phyloP scores from a whole-genome alignment of 305 asterid species.

The Petunia hybrid region DNA sequence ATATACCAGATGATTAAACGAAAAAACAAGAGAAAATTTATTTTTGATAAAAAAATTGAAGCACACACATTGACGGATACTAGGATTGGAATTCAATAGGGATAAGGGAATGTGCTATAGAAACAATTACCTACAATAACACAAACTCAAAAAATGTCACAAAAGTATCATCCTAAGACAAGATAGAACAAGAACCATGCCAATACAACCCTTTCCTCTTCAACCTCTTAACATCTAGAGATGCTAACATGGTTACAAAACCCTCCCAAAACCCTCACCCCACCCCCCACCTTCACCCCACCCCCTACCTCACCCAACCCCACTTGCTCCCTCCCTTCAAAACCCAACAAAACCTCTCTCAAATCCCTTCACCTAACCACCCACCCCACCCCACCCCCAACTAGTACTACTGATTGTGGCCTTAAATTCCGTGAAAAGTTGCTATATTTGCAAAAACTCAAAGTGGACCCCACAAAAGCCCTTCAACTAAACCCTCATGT shows the following conservation, averaged over 20 bases:
- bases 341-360: slow-evolving; percentile 33
- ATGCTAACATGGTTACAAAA: slow-evolving; percentile 30
- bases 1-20: too few species aligned
- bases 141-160: neutral
- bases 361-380: neutral
- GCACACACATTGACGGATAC: too few species aligned
- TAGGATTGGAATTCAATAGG: too few species aligned
- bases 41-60: too few species aligned
- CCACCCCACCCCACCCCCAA: slow-evolving; percentile 30
- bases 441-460: slow-evolving; percentile 60
- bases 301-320: slow-evolving; percentile 27
- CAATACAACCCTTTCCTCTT: neutral
- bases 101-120: too few species aligned
- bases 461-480: slow-evolving; percentile 63
- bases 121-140: too few species aligned
- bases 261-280: slow-evolving; percentile 16
- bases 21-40: too few species aligned
- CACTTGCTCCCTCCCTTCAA: slow-evolving; percentile 32
- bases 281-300: slow-evolving; percentile 19
- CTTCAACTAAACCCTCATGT: slow-evolving; percentile 65
- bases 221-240: slow-evolving; percentile 16
- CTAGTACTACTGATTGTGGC: slow-evolving; percentile 56
- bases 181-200: neutral
- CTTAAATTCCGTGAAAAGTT: slow-evolving; percentile 62
- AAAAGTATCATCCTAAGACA: too few species aligned